Evolutionary conservation across 192 early-diverging fungal species (phyloP), one percentile per base, ranked within the genome.

Genomic region (Backusella morwellensis): DNA sequence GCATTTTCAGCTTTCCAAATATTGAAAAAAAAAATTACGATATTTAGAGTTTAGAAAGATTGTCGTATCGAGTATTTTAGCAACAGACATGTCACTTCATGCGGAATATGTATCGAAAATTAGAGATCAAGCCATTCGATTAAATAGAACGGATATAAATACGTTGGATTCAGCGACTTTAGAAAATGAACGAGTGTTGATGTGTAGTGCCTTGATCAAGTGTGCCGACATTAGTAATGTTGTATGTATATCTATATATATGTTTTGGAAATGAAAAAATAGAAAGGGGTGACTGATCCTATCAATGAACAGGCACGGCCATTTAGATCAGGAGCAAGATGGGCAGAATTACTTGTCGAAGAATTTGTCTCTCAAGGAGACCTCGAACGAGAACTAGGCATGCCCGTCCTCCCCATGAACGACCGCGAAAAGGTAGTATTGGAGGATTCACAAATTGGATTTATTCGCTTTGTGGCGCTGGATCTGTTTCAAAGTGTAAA

Each of bases 201-300:
- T 95, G 19, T 90, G 91, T 12, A 89, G 91, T 44, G 89, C 89
- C 8, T 84, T 95, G 8, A 90, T 95, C 82, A 95, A 95, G 78
- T 95, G 93, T 83, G 91, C 92, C 6, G 93, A 94, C 68, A 93
- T 94, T 73, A 92, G 91, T 78, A 94, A 94, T 77, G 88, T 89
- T 70, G 87, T 88, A 85, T 74, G 85, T 82, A 35, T 21, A 15
- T 32, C 32, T 32, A 32, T 32, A 32, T 32, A 32, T 56, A 14
- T 6, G 38, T 29, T 9, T 9, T 8, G 23, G 1, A n/a, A 9
- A 9, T 63, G n/a, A 23, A 26, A 63, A 26, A 32, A 32, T 32
- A 26, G 17, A 11, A 32, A 4, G 26, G 14, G 17, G 12, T 67
- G 34, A 32, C 66, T 34, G 9, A 23, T 7, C 15, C 8, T 0